These are phyloP conservation scores for Vigna trinervia DNA, from an alignment of 306 rosid species.

Conservation along the genomic window DNA sequence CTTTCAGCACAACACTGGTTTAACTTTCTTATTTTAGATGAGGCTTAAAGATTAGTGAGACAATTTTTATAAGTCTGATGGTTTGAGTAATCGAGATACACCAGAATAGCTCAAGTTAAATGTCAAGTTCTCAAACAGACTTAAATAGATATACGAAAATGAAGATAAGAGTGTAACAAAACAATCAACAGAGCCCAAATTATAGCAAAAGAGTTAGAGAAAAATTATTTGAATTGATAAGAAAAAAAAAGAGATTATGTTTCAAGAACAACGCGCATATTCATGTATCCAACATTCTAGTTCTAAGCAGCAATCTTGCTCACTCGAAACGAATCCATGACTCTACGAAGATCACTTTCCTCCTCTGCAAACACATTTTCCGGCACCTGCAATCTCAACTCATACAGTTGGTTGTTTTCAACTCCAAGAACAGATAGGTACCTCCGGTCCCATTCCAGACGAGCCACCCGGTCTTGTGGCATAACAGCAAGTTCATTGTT, in stretches of 20 bases:
- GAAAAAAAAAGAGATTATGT: not conserved
- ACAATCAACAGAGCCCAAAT: not conserved
- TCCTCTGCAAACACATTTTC: constrained; percentile 85
- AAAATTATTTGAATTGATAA: not conserved
- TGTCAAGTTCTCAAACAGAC: not conserved
- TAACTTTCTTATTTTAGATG: not conserved
- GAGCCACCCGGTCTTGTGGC: constrained; percentile 85
- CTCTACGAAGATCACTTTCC: constrained; percentile 76
- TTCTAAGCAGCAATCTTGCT: constrained; percentile 61
- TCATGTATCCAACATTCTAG: constrained; percentile 3
- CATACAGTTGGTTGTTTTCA: constrained; percentile 89
- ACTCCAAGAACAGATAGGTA: constrained; percentile 95
- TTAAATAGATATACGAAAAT: constrained; percentile 10
- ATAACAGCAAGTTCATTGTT: constrained; percentile 94
- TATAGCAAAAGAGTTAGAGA: not conserved
- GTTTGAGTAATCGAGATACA: not conserved
- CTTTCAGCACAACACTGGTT: not conserved
- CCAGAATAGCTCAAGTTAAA: not conserved
- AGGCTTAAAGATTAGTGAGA: not conserved
- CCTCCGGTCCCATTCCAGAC: constrained; percentile 90
- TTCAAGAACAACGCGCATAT: constrained; percentile 11
- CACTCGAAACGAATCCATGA: constrained; percentile 92
- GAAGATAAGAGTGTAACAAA: not conserved
- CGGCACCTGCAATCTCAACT: constrained; percentile 86
- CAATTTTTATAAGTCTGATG: not conserved